A percentile compares a stretch with the other conserved stretches of the same genome.
Evolutionary conservation across 2,329 filamentous ascomycete species (phyloP).

Genomic region (Pestalotiopsis sp.): DNA sequence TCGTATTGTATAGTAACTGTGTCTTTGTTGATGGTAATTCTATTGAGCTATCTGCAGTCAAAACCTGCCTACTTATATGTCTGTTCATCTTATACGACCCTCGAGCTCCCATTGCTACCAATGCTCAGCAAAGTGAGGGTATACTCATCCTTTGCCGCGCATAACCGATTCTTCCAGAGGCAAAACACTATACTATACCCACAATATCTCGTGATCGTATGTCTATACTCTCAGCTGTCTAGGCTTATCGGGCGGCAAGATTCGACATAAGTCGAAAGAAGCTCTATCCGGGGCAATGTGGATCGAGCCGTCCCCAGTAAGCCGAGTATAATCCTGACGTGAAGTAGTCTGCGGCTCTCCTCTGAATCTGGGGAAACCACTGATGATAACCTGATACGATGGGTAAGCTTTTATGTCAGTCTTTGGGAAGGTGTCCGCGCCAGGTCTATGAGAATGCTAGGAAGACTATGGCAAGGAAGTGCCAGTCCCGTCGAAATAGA

Average conservation of each 20-base stretch:
- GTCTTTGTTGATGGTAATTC: not conserved
- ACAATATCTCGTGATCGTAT: not conserved
- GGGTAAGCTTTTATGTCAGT: not conserved
- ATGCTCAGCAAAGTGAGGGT: not conserved
- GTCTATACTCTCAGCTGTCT: not conserved
- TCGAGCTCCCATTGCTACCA: not conserved
- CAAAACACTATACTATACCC: not conserved
- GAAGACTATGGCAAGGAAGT: not conserved
- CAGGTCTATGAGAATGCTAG: not conserved
- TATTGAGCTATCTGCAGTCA: not conserved
- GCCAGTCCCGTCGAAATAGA: not conserved
- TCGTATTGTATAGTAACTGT: not conserved
- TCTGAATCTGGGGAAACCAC: not conserved
- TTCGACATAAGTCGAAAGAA: not conserved
- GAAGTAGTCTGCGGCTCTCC: not conserved
- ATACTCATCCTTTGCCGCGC: not conserved
- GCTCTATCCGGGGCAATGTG: not conserved
- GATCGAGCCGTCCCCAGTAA: not conserved
- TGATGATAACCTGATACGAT: not conserved
- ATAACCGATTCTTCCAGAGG: not conserved
- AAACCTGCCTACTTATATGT: not conserved
- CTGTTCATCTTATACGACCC: not conserved
- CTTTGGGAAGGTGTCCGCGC: not conserved
- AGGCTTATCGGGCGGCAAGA: not conserved
- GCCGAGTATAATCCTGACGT: not conserved